phyloP scores from a whole-genome alignment of 129 eudicot genomes.

The Daucus carota region DNA sequence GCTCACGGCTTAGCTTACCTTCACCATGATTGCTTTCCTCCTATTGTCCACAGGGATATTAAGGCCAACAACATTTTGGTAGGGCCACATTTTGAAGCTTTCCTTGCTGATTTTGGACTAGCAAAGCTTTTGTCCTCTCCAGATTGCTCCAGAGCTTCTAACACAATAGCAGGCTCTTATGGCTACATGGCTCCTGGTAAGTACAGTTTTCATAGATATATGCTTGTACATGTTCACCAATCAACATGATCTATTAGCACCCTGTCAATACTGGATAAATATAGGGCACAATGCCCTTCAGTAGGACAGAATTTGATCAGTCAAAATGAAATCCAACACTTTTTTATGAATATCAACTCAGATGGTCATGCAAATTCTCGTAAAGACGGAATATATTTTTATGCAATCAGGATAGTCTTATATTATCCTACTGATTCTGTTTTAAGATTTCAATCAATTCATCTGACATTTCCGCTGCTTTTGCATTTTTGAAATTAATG shows the following conservation, averaged over 20 bases:
- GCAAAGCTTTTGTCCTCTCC: slow-evolving; percentile 39
- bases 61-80: slow-evolving; percentile 50
- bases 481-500: background rate
- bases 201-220: background rate
- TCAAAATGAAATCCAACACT: background rate
- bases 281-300: background rate
- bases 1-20: slow-evolving; percentile 57
- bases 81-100: slow-evolving; percentile 43
- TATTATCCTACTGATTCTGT: background rate
- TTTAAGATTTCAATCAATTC: background rate
- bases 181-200: slow-evolving; percentile 63
- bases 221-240: slow-evolving; percentile 9
- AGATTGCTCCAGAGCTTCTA: slow-evolving; percentile 30
- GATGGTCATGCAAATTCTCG: background rate
- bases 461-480: background rate
- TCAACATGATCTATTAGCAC: background rate
- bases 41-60: slow-evolving; percentile 48
- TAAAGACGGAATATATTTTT: background rate
- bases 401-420: background rate
- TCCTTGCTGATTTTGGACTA: slow-evolving; percentile 52
- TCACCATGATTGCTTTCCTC: slow-evolving; percentile 59
- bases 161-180: slow-evolving; percentile 46
- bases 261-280: background rate
- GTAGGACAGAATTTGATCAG: background rate
- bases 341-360: background rate